Percentiles rank a stretch among this genome's conserved stretches.
Evolutionary conservation across 2,329 filamentous ascomycete genomes (phyloP).

Genomic region (Paraconiothyrium sp.): DNA sequence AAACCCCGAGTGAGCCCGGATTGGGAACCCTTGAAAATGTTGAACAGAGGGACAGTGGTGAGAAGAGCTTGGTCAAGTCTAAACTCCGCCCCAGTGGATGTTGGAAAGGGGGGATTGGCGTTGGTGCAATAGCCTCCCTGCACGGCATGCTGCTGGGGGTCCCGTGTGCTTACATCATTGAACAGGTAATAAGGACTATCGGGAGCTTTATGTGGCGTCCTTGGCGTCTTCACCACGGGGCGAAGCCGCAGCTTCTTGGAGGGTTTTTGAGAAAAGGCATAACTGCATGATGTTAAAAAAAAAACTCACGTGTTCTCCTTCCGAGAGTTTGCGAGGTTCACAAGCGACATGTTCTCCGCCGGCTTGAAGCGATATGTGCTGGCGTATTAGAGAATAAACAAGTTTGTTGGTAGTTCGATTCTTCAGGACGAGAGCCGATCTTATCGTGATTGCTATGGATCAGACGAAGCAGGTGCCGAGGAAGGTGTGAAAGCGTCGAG

Average conservation of each 20-base stretch:
- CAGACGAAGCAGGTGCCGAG: too few relatives aligned
- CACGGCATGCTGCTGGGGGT: not conserved
- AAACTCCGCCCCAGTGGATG: not conserved
- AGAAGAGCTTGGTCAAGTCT: not conserved
- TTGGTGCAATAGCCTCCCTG: not conserved
- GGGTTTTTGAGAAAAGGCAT: constrained; percentile 26
- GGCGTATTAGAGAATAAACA: too few relatives aligned
- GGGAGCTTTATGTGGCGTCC: not conserved
- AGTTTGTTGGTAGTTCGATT: too few relatives aligned
- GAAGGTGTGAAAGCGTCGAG: too few relatives aligned
- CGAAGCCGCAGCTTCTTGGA: too few relatives aligned
- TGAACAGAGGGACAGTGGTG: too few relatives aligned
- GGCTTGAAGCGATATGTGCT: not conserved
- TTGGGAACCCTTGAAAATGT: too few relatives aligned
- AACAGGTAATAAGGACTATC: not conserved
- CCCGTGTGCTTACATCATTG: not conserved
- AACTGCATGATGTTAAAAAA: constrained; percentile 28
- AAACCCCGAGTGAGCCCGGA: too few relatives aligned
- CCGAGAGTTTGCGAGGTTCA: not conserved
- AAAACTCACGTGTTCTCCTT: constrained; percentile 18
- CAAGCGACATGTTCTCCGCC: not conserved
- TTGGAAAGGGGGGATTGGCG: not conserved
- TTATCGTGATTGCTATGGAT: too few relatives aligned
- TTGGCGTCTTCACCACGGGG: too few relatives aligned
- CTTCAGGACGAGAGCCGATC: too few relatives aligned